A percentile compares a stretch with the other conserved stretches of the same genome.
phyloP scores from a whole-genome alignment of 495 filamentous ascomycete genomes.

The Penicillium cinerascens region DNA sequence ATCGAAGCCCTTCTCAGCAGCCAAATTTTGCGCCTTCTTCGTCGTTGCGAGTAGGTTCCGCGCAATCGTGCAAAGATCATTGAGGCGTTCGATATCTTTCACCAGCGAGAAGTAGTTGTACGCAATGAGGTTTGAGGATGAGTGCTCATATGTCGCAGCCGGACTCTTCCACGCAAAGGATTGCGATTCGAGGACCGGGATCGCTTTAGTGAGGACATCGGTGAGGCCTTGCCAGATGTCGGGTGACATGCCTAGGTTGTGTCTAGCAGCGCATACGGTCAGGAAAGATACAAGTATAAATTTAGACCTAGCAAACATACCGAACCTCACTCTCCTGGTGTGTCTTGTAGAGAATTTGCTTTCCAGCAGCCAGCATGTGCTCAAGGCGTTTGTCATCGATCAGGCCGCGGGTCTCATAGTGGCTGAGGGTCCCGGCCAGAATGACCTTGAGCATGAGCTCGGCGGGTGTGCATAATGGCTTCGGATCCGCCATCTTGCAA shows the following conservation, averaged over 20 bases:
- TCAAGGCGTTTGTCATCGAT: conserved; percentile 50
- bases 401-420: conserved; percentile 50
- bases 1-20: conserved; percentile 72
- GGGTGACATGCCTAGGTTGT: conserved; percentile 53
- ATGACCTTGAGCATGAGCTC: conserved; percentile 50
- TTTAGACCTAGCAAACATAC: conserved; percentile 21
- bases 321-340: conserved; percentile 50
- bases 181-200: conserved; percentile 59
- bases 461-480: conserved; percentile 45
- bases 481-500: conserved; percentile 29
- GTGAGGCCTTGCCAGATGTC: conserved; percentile 69
- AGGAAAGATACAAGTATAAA: background rate
- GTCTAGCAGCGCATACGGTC: conserved; percentile 12
- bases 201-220: conserved; percentile 56
- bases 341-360: conserved; percentile 50
- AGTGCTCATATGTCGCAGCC: conserved; percentile 53
- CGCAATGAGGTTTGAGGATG: conserved; percentile 67
- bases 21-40: conserved; percentile 81
- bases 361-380: conserved; percentile 48
- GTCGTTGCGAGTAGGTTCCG: conserved; percentile 81
- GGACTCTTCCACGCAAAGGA: conserved; percentile 59
- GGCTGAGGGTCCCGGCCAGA: conserved; percentile 45
- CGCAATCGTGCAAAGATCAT: conserved; percentile 79
- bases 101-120: conserved; percentile 70
- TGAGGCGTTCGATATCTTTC: conserved; percentile 78